Base-by-base conservation (phyloP, 2,329 filamentous ascomycete genomes). In the Pseudopithomyces maydicus region DNA sequence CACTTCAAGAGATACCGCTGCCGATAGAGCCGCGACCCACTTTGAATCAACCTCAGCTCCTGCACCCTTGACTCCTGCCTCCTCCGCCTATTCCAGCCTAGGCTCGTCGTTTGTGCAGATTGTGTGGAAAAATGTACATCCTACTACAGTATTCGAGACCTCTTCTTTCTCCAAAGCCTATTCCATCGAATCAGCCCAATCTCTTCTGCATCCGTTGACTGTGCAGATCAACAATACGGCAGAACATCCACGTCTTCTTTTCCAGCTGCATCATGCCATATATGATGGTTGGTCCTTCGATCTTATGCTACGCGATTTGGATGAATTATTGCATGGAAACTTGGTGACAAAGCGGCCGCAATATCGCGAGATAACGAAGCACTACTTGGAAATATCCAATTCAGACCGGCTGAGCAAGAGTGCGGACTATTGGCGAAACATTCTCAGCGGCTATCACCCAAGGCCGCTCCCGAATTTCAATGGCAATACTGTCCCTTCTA, bases 231-330 rank as follows among this genome's bases (percentile, higher is more conserved):
- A 58, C 22, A 48, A 58, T 15, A 49, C 32, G 12, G 64, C 12
- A 47, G 62, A 51, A 32, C 50, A 7, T 17, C 62, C 17, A 48
- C 69, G 4, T 54, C 61, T 46, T 32, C 64, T 78, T 3, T 72
- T 91, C 43, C 81, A 88, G 12, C 79, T 96, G 0, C 92, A 96
- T 70, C 93, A 97, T 74, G 87, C 91, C 0, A 73, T 96, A 1
- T 97, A 96, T 69, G 93, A 97, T 73, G 93, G 92, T n/a, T 97
- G 93, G 93, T 93, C 92, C 0, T 83, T 92, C 69, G 90, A 97
- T 50, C 79, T 94, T 29, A 75, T 96, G 0, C 70, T 91, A 14
- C 78, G 82, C 23, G 91, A 97, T 70, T 77, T 96, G 4, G 80
- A 83, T 3, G 68, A 66, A 0, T 62, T 89, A 1, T 66, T 90